A percentile compares a stretch with the other conserved stretches of the same genome.
Evolutionary conservation across 176 grass and related monocot species (phyloP).

Genomic region (Pharus latifolius): DNA sequence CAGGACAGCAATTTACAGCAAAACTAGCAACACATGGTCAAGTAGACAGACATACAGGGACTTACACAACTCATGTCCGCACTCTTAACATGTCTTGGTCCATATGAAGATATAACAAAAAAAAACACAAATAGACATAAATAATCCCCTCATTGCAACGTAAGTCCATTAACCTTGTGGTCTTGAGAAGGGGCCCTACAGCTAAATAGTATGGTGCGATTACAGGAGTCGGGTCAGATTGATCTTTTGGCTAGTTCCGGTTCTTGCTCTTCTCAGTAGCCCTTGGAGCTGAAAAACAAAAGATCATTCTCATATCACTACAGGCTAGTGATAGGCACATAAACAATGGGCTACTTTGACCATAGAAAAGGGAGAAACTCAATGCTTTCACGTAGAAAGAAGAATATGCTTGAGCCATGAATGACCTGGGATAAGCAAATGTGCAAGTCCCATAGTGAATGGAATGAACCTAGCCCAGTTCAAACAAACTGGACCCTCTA

Average conservation of each 20-base stretch:
- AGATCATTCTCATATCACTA: background rate
- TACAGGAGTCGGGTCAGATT: background rate
- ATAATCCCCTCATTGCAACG: slow-evolving; percentile 21
- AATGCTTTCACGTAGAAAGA: background rate
- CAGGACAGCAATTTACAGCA: slow-evolving; percentile 33
- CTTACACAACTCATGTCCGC: slow-evolving; percentile 4
- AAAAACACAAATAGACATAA: background rate
- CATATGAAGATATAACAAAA: background rate
- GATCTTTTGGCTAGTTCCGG: background rate
- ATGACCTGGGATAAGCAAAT: background rate
- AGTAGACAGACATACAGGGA: background rate
- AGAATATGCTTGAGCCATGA: background rate
- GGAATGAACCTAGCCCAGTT: background rate
- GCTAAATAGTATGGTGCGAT: background rate
- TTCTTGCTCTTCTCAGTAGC: slow-evolving; percentile 17
- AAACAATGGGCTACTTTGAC: background rate
- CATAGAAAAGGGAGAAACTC: background rate
- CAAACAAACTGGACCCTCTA: background rate
- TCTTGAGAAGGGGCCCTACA: slow-evolving; percentile 7
- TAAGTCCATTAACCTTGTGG: background rate
- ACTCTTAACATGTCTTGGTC: slow-evolving; percentile 13
- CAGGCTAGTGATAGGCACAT: background rate
- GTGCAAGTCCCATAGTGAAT: background rate
- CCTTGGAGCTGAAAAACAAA: slow-evolving; percentile 30
- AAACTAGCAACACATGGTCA: background rate